Evolutionary conservation across 2,329 filamentous ascomycete genomes (phyloP), one percentile per base, ranked within the genome.

Genomic region (Dactylonectria macrodidyma): DNA sequence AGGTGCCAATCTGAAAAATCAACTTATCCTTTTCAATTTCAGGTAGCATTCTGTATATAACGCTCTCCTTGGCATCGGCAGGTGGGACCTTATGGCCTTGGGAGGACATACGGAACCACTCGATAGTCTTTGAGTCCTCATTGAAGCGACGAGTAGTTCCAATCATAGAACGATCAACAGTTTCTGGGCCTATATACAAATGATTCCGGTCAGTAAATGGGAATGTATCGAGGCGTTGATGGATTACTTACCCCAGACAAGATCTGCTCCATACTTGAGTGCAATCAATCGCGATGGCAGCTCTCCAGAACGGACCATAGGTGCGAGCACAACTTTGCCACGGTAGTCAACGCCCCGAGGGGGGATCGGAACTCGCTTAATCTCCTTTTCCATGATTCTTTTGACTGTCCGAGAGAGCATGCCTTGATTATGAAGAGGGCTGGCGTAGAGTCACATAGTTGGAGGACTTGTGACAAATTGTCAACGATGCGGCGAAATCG

Each of bases 221-320:
- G 1, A 11, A n/a, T 52, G 5, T 19, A 8, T 14, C 11, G 33
- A 22, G 11, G n/a, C 33, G 30, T 12, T 10, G 9, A 11, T n/a
- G 22, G 24, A 10, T 22, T 44, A 83, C 86, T 73, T 81, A 93
- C 92, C 95, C 95, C 96, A 99, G 73, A 99, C 96, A 16, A 99
- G 87, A 81, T 99, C 96, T 59, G 96, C 96, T 73, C 96, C 96
- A 80, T 99, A 98, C 78, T 97, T 93, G 69, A 99, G 89, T 36
- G 96, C 94, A 50, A 97, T 84, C 30, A 99, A 88, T 66, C 96
- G 91, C 46, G 94, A 96, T 3, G 96, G 95, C 68, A 98, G 85
- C 85, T 99, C 96, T 78, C 96, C 96, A n/a, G 94, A 97, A 74
- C 96, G 92, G 65, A 98, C 95, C 96, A 99, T 99, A 47, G 96